These are phyloP conservation scores for Podila horticola DNA, from an alignment of 192 early-diverging fungal species.

Conservation along the genomic window DNA sequence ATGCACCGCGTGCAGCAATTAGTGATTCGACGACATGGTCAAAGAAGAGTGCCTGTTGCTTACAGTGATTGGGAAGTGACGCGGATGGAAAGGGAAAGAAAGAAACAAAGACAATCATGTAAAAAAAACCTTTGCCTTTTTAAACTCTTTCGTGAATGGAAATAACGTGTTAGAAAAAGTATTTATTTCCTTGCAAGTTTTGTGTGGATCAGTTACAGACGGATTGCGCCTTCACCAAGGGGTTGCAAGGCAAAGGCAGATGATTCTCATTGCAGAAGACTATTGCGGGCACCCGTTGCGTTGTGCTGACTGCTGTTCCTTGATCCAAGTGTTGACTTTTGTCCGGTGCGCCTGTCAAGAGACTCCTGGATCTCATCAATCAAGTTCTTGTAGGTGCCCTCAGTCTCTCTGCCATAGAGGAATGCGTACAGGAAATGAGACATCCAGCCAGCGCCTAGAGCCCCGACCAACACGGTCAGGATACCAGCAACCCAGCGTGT, in stretches of 20 bases:
- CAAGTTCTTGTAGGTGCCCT: conserved; percentile 4
- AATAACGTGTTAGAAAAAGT: no score
- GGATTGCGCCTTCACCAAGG: conserved; percentile 2
- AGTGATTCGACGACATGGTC: no score
- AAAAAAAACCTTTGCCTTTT: no score
- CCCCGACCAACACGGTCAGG: neutral
- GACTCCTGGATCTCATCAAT: neutral
- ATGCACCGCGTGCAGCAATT: no score
- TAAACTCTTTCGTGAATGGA: no score
- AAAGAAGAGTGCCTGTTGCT: neutral
- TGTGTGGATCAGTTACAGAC: neutral
- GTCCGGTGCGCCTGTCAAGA: neutral
- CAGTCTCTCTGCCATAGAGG: neutral
- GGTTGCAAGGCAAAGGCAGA: neutral
- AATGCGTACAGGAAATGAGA: conserved; percentile 6
- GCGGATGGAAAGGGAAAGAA: conserved; percentile 2
- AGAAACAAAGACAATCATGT: neutral
- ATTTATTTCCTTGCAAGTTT: no score
- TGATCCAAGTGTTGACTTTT: neutral
- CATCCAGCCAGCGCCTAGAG: neutral
- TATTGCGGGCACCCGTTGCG: neutral
- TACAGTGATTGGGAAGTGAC: neutral
- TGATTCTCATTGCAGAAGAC: conserved; percentile 1
- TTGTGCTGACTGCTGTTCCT: neutral
- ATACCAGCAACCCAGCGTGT: neutral